Base-by-base conservation (phyloP, 371 early-diverging fungal species). In the Mortierella sp. region DNA sequence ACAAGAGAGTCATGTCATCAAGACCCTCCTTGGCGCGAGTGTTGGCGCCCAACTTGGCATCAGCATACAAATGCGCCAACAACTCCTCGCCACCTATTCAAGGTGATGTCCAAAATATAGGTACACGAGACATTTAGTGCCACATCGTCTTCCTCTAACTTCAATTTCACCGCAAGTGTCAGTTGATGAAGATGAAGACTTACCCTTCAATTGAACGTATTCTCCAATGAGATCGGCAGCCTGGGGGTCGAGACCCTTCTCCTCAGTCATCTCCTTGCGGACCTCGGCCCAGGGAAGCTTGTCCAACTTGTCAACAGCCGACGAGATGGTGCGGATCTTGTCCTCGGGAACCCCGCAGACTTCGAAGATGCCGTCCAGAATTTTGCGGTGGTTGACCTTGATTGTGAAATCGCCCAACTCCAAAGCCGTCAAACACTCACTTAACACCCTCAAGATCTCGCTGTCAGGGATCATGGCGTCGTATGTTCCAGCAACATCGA, bases 281-380 rank as follows among this genome's bases (percentile, higher is more conserved):
- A 99, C 98, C 5, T 97, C 98, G 22, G 89, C 92, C 99, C 99
- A 99, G 39, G 98, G 92, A 76, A 93, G 80, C 88, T 99, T 99
- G 88, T 99, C 99, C 5, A 98, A 88, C 89, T 99, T 99, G 87
- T 99, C 99, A 7, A 99, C 98, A 2, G 99, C 98, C 40, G 99
- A 98, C 34, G 99, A 99, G 53, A 99, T 97, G 14, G 95, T 89
- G 13, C 96, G 91, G 81, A 96, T 93, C 72, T 95, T 93, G 31
- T 92, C 94, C 47, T 86, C 88, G 13, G 97, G 96, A 16, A 99
- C 98, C n/a, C 99, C 98, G 69, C 96, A 97, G 0, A 96, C 94
- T 75, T 95, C 94, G 81, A 99, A 97, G 84, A 99, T 95, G 64
- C 97, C 99, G 79, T 98, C 99, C 58, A 99, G 90, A 68, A 99